A percentile compares a stretch with the other conserved stretches of the same genome.
phyloP scores from a whole-genome alignment of 176 grass and related monocot genomes.

The Phyllostachys edulis region DNA sequence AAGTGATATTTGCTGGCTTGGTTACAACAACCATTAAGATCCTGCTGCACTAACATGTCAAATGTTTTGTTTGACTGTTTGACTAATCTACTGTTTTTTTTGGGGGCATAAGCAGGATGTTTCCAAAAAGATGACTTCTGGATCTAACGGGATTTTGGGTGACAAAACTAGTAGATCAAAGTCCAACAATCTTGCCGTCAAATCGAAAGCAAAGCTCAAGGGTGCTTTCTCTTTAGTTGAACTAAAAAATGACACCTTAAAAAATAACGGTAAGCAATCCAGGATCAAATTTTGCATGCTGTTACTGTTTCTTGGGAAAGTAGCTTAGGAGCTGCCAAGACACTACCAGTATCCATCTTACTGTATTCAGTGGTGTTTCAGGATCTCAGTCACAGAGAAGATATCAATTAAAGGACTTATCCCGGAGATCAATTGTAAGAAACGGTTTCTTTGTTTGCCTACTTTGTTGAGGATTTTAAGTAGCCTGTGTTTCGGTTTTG shows the following conservation, averaged over 20 bases:
- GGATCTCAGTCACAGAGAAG: slow-evolving; percentile 11
- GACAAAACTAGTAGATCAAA: slow-evolving; percentile 25
- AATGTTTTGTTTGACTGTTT: neutral
- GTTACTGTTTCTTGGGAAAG: neutral
- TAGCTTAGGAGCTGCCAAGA: neutral
- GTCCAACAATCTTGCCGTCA: slow-evolving; percentile 17
- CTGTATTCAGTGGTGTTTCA: slow-evolving; percentile 8
- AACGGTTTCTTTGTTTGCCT: neutral
- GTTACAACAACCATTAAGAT: neutral
- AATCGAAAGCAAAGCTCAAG: slow-evolving; percentile 42
- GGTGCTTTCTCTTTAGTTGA: slow-evolving; percentile 30
- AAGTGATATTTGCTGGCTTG: neutral
- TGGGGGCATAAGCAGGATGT: slow-evolving; percentile 28
- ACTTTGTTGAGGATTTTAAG: neutral
- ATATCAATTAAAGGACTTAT: slow-evolving; percentile 30
- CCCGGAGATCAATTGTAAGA: slow-evolving; percentile 24
- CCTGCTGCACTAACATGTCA: neutral
- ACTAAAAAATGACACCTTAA: slow-evolving; percentile 7
- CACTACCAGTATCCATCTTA: neutral
- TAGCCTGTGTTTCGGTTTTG: neutral
- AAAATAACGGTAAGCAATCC: slow-evolving; percentile 5
- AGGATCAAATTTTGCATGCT: neutral
- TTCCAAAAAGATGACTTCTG: slow-evolving; percentile 32
- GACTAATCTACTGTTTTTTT: neutral
- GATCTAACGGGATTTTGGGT: neutral